Conservation (phyloP, 805 yeast species). For the Wickerhamiella occidentalis region DNA sequence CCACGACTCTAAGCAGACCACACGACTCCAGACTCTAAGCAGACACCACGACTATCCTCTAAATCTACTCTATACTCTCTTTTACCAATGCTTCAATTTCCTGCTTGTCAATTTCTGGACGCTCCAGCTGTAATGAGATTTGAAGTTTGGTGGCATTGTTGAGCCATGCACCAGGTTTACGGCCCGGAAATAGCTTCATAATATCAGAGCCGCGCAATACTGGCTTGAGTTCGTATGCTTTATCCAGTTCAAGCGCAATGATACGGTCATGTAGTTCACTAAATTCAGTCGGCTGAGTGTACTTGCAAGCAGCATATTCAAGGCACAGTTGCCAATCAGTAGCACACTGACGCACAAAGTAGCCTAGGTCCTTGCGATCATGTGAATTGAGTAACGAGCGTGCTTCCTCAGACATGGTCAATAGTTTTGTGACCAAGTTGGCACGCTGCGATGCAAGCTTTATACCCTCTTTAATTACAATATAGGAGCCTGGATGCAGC, state of each 20-base stretch:
- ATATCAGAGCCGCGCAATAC: constrained; percentile 62
- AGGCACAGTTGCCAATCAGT: constrained; percentile 38
- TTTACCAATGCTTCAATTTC: neutral
- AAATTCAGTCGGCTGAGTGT: constrained; percentile 28
- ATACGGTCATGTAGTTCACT: constrained; percentile 24
- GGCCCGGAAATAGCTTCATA: constrained; percentile 33
- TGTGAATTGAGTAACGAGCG: constrained; percentile 22
- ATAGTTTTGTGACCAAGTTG: constrained; percentile 37
- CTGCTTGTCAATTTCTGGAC: neutral
- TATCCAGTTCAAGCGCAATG: constrained; percentile 28
- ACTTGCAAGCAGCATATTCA: constrained; percentile 28
- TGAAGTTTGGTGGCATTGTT: constrained; percentile 22
- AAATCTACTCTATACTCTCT: neutral
- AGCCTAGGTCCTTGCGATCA: constrained; percentile 40
- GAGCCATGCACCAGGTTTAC: constrained; percentile 86
- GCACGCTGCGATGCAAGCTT: constrained; percentile 49
- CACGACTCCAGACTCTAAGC: too few species aligned
- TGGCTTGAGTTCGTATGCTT: constrained; percentile 45
- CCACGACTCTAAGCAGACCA: too few species aligned
- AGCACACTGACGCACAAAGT: constrained; percentile 42
- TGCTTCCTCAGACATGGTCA: constrained; percentile 28
- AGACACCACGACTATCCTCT: too few species aligned
- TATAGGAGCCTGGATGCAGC: constrained; percentile 33
- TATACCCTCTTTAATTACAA: constrained; percentile 56
- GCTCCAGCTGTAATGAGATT: constrained; percentile 2